Base-by-base conservation (phyloP, 164 flowering plant species). In the Warburgia ugandensis region DNA sequence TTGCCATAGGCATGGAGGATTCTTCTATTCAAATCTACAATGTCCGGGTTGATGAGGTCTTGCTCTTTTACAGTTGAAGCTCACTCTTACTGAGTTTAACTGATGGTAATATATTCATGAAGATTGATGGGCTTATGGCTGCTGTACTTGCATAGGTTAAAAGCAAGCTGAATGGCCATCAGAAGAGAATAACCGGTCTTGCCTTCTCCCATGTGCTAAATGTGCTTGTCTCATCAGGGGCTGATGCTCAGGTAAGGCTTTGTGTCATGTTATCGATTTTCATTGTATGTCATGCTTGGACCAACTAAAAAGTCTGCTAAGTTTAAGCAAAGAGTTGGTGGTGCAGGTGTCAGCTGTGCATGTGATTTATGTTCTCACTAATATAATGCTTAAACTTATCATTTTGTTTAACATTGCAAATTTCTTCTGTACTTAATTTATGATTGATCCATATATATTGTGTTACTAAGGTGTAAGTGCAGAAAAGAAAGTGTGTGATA, bases 1-100 rank as follows among this genome's bases (percentile, higher is more conserved):
- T 89, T 53, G 95, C 95, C 23, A 81, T 86, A 30, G 97, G 97
- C 31, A 89, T 86, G 95, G 95, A 89, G 58, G 97, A 89, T 60
- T 79, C 85, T 14, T 46, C 89, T 5, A 83, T 86, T 46, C 89
- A 81, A 59, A 86, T 89, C 33, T 86, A 86, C 43, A 81, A 89
- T 62, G 83, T 83, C 52, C 81, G 95, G 1, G 78, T 78, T 27
- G 94, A 86, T 65, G 86, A 78, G 94, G 95, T 89, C 69, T 40
- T 12, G 11, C 29, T 17, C 14, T 23, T 44, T 8, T 41, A 22
- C 12, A 13, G 12, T 31, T 45, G 20, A 6, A 30, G 32, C 12
- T 3, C 27, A 4, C 5, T 12, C 23, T n/a, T 17, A 26, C 10
- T 7, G 9, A 13, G 14, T 28, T 12, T 20, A 37, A 22, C 29